Percentiles rank a stretch among this genome's conserved stretches.
These are phyloP conservation scores for Cutaneotrichosporon cavernicola DNA, from an alignment of 1,284 basidiomycete species.

Conservation along the genomic window DNA sequence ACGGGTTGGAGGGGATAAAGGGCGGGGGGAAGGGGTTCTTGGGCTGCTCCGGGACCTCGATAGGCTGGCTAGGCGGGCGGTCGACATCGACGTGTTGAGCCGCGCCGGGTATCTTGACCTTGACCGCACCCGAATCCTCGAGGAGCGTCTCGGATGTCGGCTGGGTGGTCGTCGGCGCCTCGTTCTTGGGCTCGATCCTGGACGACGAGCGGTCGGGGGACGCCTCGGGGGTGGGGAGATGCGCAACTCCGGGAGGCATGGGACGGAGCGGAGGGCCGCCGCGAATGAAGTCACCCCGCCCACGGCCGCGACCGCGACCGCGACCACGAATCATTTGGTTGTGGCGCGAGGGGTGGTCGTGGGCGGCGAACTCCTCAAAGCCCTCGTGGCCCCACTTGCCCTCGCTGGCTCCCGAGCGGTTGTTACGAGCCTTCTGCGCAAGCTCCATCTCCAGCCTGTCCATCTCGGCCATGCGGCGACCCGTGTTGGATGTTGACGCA, in stretches of 20 bases:
- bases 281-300: conserved; percentile 12
- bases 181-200: conserved; percentile 10
- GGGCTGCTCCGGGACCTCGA: conserved; percentile 8
- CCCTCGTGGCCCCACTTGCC: conserved; percentile 47
- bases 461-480: conserved; percentile 30
- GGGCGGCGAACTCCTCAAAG: conserved; percentile 33
- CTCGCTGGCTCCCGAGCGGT: not conserved
- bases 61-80: conserved; percentile 17
- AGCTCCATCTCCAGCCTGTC: conserved; percentile 38
- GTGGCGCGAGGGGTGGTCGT: conserved; percentile 18
- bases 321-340: conserved; percentile 20
- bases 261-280: conserved; percentile 7
- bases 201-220: conserved; percentile 21
- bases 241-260: conserved; percentile 10
- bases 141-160: conserved; percentile 33
- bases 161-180: conserved; percentile 24
- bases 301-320: conserved; percentile 22
- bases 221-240: conserved; percentile 25
- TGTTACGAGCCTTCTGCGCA: not conserved
- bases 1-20: conserved; percentile 24
- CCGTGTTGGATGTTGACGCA: not conserved
- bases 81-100: conserved; percentile 10
- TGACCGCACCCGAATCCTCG: conserved; percentile 32
- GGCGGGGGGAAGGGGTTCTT: conserved; percentile 21
- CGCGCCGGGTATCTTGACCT: conserved; percentile 38